Conservation (phyloP, 2,329 filamentous ascomycete species). For the Penicillium sp. region DNA sequence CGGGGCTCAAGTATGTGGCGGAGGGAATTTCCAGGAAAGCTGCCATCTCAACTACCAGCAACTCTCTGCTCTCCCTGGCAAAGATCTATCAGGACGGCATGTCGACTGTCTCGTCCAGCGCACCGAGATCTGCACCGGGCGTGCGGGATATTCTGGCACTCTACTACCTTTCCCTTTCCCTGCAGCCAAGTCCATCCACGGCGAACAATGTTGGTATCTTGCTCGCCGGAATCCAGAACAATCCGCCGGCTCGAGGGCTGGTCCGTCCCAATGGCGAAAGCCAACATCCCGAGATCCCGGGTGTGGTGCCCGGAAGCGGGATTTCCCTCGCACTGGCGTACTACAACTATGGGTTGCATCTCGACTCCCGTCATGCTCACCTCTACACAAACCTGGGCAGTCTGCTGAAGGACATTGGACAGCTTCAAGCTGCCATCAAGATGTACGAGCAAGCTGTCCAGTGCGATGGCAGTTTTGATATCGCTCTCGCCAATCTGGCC, state of each 20-base stretch:
- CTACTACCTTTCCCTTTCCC: conserved; percentile 90
- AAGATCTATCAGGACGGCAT: conserved; percentile 98
- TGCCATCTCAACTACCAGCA: conserved; percentile 89
- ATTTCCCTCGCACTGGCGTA: conserved; percentile 85
- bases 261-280: conserved; percentile 35
- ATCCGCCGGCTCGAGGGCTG: conserved; percentile 42
- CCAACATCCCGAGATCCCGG: conserved; percentile 61
- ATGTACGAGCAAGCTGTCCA: conserved; percentile 96
- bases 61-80: conserved; percentile 86
- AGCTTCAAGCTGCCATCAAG: conserved; percentile 83
- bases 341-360: conserved; percentile 86
- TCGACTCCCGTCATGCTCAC: conserved; percentile 89
- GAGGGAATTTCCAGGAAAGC: conserved; percentile 72
- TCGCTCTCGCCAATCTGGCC: conserved; percentile 90
- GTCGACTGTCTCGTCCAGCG: conserved; percentile 65
- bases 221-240: conserved; percentile 88
- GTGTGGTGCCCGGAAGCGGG: conserved; percentile 80
- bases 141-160: conserved; percentile 90
- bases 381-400: conserved; percentile 96
- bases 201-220: conserved; percentile 98
- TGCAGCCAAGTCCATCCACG: conserved; percentile 94
- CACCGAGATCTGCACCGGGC: conserved; percentile 64
- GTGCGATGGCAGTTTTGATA: conserved; percentile 93
- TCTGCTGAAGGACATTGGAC: conserved; percentile 91
- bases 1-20: conserved; percentile 71